A percentile compares a stretch with the other conserved stretches of the same genome.
Conservation (phyloP, 2,329 filamentous ascomycete species). For the Fusarium sp. region DNA sequence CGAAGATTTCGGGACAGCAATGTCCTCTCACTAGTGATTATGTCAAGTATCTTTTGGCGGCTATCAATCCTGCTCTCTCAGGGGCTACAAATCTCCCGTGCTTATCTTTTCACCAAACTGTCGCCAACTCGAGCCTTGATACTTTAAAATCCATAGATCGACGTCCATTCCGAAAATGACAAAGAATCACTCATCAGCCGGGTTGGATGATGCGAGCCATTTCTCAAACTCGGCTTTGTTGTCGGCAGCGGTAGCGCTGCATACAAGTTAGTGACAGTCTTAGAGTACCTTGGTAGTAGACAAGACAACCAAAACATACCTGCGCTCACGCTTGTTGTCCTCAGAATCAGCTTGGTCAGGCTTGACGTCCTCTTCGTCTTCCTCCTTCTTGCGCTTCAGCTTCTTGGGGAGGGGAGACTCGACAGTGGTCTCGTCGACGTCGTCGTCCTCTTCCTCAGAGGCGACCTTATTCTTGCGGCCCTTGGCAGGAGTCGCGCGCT, state of each 20-base stretch:
- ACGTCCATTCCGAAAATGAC: background rate
- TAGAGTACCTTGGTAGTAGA: background rate
- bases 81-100: background rate
- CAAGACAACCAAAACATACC: slow-evolving; percentile 19
- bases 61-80: background rate
- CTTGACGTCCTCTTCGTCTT: slow-evolving; percentile 34
- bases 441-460: slow-evolving; percentile 29
- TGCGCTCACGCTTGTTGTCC: slow-evolving; percentile 25
- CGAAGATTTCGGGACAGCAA: background rate
- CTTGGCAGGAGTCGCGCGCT: slow-evolving; percentile 36
- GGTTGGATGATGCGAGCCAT: slow-evolving; percentile 17
- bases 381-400: slow-evolving; percentile 46
- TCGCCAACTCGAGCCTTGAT: background rate
- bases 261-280: slow-evolving; percentile 8
- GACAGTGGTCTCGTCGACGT: slow-evolving; percentile 16
- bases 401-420: slow-evolving; percentile 45
- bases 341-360: slow-evolving; percentile 13
- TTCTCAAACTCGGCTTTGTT: slow-evolving; percentile 20
- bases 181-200: background rate
- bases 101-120: background rate
- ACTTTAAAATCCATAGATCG: background rate
- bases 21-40: background rate
- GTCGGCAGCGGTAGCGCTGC: slow-evolving; percentile 28
- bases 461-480: slow-evolving; percentile 29
- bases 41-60: background rate